These are phyloP conservation scores for Hymenochaete sp. DNA, from an alignment of 1,284 basidiomycete species.

Conservation along the genomic window DNA sequence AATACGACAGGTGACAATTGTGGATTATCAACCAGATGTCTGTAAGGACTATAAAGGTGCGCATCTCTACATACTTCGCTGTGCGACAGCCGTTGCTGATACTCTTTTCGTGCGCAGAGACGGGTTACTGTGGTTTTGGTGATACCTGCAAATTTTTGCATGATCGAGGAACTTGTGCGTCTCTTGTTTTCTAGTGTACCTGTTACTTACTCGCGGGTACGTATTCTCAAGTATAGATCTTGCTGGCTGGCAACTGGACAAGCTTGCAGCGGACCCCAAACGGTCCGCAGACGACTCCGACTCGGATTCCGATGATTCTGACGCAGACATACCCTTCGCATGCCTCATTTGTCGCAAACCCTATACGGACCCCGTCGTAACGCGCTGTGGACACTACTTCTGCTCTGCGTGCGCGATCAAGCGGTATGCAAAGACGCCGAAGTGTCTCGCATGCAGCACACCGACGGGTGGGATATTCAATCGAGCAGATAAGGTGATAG, in stretches of 20 bases:
- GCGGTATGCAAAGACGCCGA: constrained; percentile 88
- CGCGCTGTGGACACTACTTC: constrained; percentile 95
- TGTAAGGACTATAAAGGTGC: constrained; percentile 98
- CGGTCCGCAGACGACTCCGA: constrained; percentile 51
- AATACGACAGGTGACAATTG: constrained; percentile 89
- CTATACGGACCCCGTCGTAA: constrained; percentile 92
- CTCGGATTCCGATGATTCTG: constrained; percentile 47
- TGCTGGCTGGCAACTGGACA: constrained; percentile 96
- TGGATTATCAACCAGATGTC: constrained; percentile 98
- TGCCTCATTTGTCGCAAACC: constrained; percentile 93
- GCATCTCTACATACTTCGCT: constrained; percentile 23
- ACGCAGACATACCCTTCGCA: constrained; percentile 94
- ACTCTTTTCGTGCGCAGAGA: constrained; percentile 55
- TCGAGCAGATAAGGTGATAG: constrained; percentile 74
- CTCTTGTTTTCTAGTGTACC: constrained; percentile 14
- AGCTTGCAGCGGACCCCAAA: constrained; percentile 60
- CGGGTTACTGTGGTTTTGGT: constrained; percentile 97
- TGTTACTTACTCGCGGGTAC: constrained; percentile 22
- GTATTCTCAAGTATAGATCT: constrained; percentile 61
- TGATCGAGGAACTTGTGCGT: constrained; percentile 78
- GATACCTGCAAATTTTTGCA: constrained; percentile 97
- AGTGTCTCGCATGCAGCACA: constrained; percentile 91
- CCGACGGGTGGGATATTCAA: constrained; percentile 95
- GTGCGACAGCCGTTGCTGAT: constrained; percentile 20
- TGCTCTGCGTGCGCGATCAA: constrained; percentile 92